These are phyloP conservation scores for Cicer pinnatifidum DNA, from an alignment of 306 rosid species.

Conservation along the genomic window DNA sequence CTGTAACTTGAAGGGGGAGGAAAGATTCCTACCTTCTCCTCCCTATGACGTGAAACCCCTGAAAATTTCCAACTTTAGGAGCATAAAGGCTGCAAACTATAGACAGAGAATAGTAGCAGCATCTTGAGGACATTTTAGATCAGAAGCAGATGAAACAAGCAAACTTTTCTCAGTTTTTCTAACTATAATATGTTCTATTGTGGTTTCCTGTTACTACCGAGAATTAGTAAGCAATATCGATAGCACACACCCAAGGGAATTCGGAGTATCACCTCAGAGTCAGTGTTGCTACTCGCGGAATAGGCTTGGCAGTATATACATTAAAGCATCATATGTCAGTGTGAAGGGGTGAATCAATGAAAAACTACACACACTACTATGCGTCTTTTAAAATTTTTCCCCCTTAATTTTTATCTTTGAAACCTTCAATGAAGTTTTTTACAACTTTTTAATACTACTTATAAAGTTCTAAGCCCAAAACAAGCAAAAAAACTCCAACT, in stretches of 20 bases:
- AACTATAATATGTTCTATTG: slow-evolving; percentile 19
- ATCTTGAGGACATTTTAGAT: slow-evolving; percentile 33
- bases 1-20: slow-evolving; percentile 31
- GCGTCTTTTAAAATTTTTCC: not conserved
- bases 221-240: slow-evolving; percentile 22
- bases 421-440: not conserved
- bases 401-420: not conserved
- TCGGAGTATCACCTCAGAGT: slow-evolving; percentile 5
- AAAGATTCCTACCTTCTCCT: slow-evolving; percentile 42
- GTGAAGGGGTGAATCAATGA: not conserved
- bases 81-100: slow-evolving; percentile 31
- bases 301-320: slow-evolving; percentile 26
- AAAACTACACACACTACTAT: not conserved
- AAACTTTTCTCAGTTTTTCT: slow-evolving; percentile 13
- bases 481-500: not conserved
- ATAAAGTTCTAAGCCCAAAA: not conserved
- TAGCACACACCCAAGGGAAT: slow-evolving; percentile 19
- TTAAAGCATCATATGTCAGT: not conserved
- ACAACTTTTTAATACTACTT: not conserved
- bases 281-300: slow-evolving; percentile 10
- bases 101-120: slow-evolving; percentile 35
- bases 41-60: slow-evolving; percentile 17
- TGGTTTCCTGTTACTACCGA: slow-evolving; percentile 22
- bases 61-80: slow-evolving; percentile 36
- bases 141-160: slow-evolving; percentile 29